Evolutionary conservation across 176 grass and related monocot genomes (phyloP).

Genomic region (Aegilops longissima): DNA sequence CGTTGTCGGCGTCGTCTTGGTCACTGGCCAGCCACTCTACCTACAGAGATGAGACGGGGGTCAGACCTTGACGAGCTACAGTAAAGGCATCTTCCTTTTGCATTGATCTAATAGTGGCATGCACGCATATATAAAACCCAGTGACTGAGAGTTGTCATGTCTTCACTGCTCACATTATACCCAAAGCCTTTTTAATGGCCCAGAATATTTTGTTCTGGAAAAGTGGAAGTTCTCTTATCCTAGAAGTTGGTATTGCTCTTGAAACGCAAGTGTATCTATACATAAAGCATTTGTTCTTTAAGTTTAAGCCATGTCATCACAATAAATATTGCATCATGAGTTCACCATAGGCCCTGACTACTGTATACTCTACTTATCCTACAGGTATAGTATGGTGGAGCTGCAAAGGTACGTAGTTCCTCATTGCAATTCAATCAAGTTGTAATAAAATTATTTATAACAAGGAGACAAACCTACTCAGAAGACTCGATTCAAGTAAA

Average conservation of each 20-base stretch:
- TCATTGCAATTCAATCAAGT: background rate
- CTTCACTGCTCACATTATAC: background rate
- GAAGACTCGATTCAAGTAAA: background rate
- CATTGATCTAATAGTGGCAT: slow-evolving; percentile 2
- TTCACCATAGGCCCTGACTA: background rate
- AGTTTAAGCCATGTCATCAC: background rate
- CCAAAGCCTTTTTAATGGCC: background rate
- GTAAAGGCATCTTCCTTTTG: background rate
- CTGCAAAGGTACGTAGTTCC: background rate
- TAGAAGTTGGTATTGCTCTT: too few relatives aligned
- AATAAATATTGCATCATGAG: background rate
- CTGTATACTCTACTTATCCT: slow-evolving; percentile 3
- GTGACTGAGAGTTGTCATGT: background rate
- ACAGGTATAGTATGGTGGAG: background rate
- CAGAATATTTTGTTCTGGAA: background rate
- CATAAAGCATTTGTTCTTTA: background rate
- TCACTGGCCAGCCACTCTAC: too few relatives aligned
- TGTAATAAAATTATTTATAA: background rate
- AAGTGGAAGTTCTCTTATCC: background rate
- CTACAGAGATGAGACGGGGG: too few relatives aligned
- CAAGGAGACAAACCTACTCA: background rate
- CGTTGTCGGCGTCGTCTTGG: too few relatives aligned
- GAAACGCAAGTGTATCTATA: too few relatives aligned
- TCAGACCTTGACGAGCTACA: background rate
- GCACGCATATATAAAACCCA: background rate